Conservation (phyloP, 1,139 yeast species). For the Debaryomyces nepalensis region DNA sequence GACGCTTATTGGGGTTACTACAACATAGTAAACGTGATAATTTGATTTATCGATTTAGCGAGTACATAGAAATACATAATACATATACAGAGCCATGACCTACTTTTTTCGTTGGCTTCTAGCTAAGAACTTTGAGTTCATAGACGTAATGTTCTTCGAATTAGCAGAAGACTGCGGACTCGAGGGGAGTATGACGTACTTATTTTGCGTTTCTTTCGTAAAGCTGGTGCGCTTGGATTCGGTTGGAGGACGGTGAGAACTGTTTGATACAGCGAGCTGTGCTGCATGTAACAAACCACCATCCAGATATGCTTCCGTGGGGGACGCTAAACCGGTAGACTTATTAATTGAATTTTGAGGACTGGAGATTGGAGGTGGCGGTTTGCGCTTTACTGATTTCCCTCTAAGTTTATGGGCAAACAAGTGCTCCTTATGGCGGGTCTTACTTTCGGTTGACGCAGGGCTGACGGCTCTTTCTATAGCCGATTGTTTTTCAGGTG, state of each 20-base stretch:
- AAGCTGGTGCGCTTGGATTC: constrained; percentile 43
- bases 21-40: neutral
- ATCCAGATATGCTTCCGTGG: constrained; percentile 19
- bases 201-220: constrained; percentile 30
- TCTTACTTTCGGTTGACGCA: constrained; percentile 9
- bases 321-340: constrained; percentile 40
- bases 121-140: constrained; percentile 50
- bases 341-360: constrained; percentile 27
- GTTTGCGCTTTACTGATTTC: constrained; percentile 33
- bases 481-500: neutral
- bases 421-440: constrained; percentile 14
- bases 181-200: constrained; percentile 9
- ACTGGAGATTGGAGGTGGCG: constrained; percentile 40
- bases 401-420: constrained; percentile 18
- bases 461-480: constrained; percentile 5
- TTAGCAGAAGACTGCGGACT: constrained; percentile 12
- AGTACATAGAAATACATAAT: constrained; percentile 2
- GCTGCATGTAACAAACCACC: constrained; percentile 48
- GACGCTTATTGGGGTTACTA: too few relatives aligned
- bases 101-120: constrained; percentile 46
- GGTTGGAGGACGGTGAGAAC: constrained; percentile 25
- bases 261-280: constrained; percentile 49
- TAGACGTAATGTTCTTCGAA: constrained; percentile 32
- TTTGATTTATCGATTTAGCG: neutral
- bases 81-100: constrained; percentile 2